phyloP scores from a whole-genome alignment of 2,329 filamentous ascomycete species.

The Rasamsonia emersonii region DNA sequence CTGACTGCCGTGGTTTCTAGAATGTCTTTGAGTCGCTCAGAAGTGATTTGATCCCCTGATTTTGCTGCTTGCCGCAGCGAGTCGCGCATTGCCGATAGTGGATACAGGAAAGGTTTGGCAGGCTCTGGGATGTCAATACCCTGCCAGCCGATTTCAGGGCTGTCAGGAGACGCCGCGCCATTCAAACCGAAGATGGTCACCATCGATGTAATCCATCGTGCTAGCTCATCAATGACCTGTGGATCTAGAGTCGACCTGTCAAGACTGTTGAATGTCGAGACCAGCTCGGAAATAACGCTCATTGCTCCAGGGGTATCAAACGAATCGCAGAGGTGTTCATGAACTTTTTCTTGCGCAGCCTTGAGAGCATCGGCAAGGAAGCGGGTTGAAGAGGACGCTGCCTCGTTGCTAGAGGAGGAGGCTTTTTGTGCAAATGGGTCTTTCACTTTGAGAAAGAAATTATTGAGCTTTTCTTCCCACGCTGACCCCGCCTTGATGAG shows the following conservation, averaged over 20 bases:
- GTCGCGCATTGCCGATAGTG: slow-evolving; percentile 50
- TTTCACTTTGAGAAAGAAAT: slow-evolving; percentile 54
- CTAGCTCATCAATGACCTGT: slow-evolving; percentile 46
- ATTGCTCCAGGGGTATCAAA: slow-evolving; percentile 80
- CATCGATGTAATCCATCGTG: slow-evolving; percentile 72
- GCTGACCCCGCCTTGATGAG: slow-evolving; percentile 63
- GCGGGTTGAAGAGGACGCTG: too few relatives aligned
- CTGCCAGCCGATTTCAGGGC: slow-evolving; percentile 51
- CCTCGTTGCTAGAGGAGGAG: slow-evolving; percentile 15
- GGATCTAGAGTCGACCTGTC: slow-evolving; percentile 39
- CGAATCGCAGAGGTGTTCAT: slow-evolving; percentile 65
- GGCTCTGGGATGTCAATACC: slow-evolving; percentile 54
- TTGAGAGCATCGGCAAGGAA: slow-evolving; percentile 43
- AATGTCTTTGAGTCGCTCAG: slow-evolving; percentile 32
- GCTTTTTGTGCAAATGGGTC: slow-evolving; percentile 32
- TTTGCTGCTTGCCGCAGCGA: slow-evolving; percentile 49
- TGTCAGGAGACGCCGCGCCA: slow-evolving; percentile 27
- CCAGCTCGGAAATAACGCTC: slow-evolving; percentile 64
- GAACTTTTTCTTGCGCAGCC: slow-evolving; percentile 46
- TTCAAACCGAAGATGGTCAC: slow-evolving; percentile 73
- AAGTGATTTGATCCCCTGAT: slow-evolving; percentile 35
- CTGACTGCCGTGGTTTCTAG: too few relatives aligned
- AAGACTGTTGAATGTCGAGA: slow-evolving; percentile 61
- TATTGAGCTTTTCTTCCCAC: slow-evolving; percentile 74
- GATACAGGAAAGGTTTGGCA: slow-evolving; percentile 53